Evolutionary conservation across 1,284 basidiomycete species (phyloP), one percentile per base, ranked within the genome.

Genomic region (Blastosporella zonata): DNA sequence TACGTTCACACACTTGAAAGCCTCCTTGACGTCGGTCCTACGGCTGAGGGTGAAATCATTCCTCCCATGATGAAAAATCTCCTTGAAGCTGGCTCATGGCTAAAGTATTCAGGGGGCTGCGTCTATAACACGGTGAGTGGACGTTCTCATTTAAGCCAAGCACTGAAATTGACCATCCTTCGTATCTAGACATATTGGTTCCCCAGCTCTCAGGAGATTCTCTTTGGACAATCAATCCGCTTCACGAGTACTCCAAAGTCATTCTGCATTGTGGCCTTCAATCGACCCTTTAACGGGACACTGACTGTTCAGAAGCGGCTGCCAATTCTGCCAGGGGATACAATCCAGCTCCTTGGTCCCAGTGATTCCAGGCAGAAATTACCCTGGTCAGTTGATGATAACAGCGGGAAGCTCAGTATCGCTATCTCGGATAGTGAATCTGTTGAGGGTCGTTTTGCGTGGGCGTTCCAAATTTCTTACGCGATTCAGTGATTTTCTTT

Each of bases 11-110:
- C n/a, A n/a, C n/a, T 17, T 23, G 9, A 4, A 6, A 79, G 77
- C 53, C 63, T 81, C 31, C 61, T 81, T 3, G 76, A 82, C 44
- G 58, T 81, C 12, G 79, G 79, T 0, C 80, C 79, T 0, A 75
- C 68, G 1, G 77, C 74, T 0, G 75, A 79, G 47, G 79, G 80
- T 0, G 67, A 70, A 22, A 76, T 82, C 25, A 71, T 78, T 29
- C 62, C 62, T 2, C 69, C 74, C 0, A 74, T 78, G 70, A 62
- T 62, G 31, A 58, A 72, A 6, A 74, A 73, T 31, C 64, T 82
- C 13, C 64, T 73, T 5, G 75, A 70, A 17, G 71, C 73, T 7
- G 80, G 79, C 0, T 53, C 53, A 34, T 82, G 79, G 79, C 64
- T 82, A 44, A 63, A 69, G 39, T 68, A 72, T 33, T 70, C 75